Evolutionary conservation across 2,329 filamentous ascomycete genomes (phyloP).

Genomic region (Ascocoryne sarcoides): DNA sequence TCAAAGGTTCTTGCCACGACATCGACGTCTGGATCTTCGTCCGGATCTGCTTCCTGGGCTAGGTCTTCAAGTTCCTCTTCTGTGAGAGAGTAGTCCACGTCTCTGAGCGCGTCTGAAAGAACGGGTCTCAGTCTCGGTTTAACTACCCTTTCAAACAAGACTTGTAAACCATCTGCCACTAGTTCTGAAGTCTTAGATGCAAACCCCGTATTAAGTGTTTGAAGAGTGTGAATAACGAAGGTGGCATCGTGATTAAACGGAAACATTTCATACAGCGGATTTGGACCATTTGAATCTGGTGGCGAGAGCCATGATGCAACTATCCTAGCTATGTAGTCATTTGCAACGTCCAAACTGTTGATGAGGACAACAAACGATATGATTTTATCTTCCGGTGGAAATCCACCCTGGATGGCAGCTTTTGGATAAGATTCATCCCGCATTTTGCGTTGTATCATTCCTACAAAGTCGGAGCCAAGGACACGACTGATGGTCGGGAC

Average conservation of each 20-base stretch:
- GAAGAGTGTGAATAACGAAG: constrained; percentile 60
- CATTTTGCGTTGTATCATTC: constrained; percentile 98
- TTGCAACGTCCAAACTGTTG: constrained; percentile 89
- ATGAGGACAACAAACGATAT: constrained; percentile 86
- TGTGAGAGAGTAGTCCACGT: constrained; percentile 72
- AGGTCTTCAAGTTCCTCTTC: constrained; percentile 52
- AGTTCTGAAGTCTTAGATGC: constrained; percentile 72
- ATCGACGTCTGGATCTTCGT: constrained; percentile 46
- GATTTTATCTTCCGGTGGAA: constrained; percentile 82
- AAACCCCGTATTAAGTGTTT: constrained; percentile 63
- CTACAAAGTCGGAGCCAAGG: constrained; percentile 81
- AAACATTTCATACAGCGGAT: constrained; percentile 55
- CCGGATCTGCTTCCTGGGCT: constrained; percentile 39
- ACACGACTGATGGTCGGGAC: constrained; percentile 73
- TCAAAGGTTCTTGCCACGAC: constrained; percentile 74
- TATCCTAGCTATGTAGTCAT: constrained; percentile 85
- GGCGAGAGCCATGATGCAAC: constrained; percentile 56
- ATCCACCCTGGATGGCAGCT: constrained; percentile 64
- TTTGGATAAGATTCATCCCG: constrained; percentile 89
- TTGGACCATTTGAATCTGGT: constrained; percentile 30
- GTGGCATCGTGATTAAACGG: constrained; percentile 69
- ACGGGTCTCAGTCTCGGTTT: constrained; percentile 78
- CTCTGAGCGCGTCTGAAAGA: constrained; percentile 80
- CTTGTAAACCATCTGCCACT: constrained; percentile 72
- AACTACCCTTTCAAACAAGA: constrained; percentile 80